Percentiles rank a stretch among this genome's conserved stretches.
These are phyloP conservation scores for Yamadazyma friedrichii DNA, from an alignment of 1,139 yeast genomes.

Conservation along the genomic window DNA sequence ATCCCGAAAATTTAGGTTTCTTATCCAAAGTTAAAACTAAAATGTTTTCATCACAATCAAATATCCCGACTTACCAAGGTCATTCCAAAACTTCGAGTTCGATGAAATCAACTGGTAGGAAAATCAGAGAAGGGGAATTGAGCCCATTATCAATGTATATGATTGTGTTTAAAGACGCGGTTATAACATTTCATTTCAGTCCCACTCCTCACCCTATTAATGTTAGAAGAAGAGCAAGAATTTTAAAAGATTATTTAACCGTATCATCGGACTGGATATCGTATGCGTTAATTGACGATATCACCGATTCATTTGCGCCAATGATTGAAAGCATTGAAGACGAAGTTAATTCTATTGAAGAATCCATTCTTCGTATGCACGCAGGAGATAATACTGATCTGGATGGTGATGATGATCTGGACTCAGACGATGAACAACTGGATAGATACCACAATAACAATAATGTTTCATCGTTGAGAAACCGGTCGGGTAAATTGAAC, in stretches of 20 bases:
- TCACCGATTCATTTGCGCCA: conserved; percentile 96
- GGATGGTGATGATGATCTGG: conserved; percentile 33
- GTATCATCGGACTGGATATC: conserved; percentile 97
- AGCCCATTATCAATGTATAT: conserved; percentile 92
- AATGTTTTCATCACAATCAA: conserved; percentile 7
- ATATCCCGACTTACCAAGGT: conserved; percentile 14
- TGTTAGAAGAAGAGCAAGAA: conserved; percentile 87
- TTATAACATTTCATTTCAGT: conserved; percentile 88
- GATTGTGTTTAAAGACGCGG: conserved; percentile 87
- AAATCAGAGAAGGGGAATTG: conserved; percentile 67
- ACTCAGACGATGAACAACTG: conserved; percentile 19
- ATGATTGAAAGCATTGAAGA: conserved; percentile 91
- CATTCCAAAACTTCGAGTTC: conserved; percentile 17
- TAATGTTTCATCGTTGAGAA: not conserved
- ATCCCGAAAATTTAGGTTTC: conserved; percentile 17
- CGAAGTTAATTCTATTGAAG: conserved; percentile 90
- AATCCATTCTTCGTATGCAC: conserved; percentile 83
- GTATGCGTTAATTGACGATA: conserved; percentile 93
- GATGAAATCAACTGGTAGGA: conserved; percentile 28
- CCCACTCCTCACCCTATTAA: conserved; percentile 96
- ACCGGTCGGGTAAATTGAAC: not conserved
- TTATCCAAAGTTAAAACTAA: conserved; percentile 14
- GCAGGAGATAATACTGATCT: conserved; percentile 51
- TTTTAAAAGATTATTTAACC: conserved; percentile 81
- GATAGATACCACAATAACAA: no score